Base-by-base conservation (phyloP, 1,284 basidiomycete genomes). In the Cutaneotrichosporon sp. region DNA sequence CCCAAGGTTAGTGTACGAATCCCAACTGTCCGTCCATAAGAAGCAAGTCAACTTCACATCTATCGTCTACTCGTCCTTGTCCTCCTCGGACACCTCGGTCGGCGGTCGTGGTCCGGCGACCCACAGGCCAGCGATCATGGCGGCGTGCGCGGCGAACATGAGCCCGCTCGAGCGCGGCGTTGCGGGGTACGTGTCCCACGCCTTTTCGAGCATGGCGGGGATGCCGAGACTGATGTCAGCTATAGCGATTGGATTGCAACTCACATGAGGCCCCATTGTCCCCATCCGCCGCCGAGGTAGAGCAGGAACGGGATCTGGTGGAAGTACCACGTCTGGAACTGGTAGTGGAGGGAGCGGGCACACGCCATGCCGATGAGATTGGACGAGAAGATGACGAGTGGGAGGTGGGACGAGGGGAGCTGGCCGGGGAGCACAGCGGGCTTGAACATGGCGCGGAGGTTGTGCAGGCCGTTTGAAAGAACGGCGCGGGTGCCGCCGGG, bases 251-350 rank as follows among this genome's bases (percentile, higher is more conserved):
- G 18, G 8, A 7, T 5, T 9, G 54, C 29, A 58, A 60, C 73
- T 67, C 54, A 76, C 74, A 72, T 43, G 16, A 67, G 34, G 1
- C 59, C 36, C 1, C 58, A 33, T 24, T 59, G 63, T 18, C 68
- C 65, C 69, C 70, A 69, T 25, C 67, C 67, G 14, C 67, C 70
- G 16, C 75, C 74, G 8, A 63, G 62, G 54, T 66, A 72, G 20
- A 86, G 81, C 27, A 99, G 80, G 70, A 95, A 87, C 0, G 94
- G 92, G n/a, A 97, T 77, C 69, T 95, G 92, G 66, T 93, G 89
- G 13, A 90, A 92, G 77, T 98, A 98, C 97, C 95, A 99, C 5
- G 90, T 89, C 78, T 97, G 97, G 80, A 99, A 99, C 72, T 99
- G 95, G 77, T 98, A 99, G 78, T 99, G 95, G 58, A 99, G 81